These are phyloP conservation scores for Fusarium drepaniforme DNA, from an alignment of 2,329 filamentous ascomycete genomes.

Conservation along the genomic window DNA sequence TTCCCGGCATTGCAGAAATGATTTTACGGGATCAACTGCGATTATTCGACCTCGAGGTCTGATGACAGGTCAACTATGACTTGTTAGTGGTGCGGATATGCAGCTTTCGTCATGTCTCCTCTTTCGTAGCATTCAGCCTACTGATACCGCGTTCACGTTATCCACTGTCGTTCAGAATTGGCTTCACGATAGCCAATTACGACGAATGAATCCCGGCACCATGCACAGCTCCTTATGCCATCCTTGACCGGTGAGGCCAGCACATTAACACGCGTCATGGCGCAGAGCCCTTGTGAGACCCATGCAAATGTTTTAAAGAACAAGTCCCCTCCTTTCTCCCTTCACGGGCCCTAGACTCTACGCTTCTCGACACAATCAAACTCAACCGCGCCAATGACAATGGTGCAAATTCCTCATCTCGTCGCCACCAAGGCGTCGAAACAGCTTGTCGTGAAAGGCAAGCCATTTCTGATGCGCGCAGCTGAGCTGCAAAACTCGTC, in stretches of 20 bases:
- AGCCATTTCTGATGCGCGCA: slow-evolving; percentile 48
- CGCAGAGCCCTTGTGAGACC: neutral
- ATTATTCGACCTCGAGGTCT: neutral
- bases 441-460: slow-evolving; percentile 50
- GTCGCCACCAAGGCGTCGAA: neutral
- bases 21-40: neutral
- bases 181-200: neutral
- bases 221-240: neutral
- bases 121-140: neutral
- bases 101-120: neutral
- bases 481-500: slow-evolving; percentile 51
- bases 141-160: neutral
- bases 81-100: neutral
- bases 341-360: neutral
- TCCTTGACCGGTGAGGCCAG: neutral
- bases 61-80: neutral
- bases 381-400: neutral
- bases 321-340: neutral
- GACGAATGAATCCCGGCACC: neutral
- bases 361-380: neutral
- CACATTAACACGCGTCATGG: neutral
- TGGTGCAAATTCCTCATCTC: slow-evolving; percentile 9
- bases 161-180: neutral
- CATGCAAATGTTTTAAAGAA: neutral
- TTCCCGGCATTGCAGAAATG: neutral